A percentile compares a stretch with the other conserved stretches of the same genome.
phyloP scores from a whole-genome alignment of 129 eudicot species.

The Flaveria brownii region DNA sequence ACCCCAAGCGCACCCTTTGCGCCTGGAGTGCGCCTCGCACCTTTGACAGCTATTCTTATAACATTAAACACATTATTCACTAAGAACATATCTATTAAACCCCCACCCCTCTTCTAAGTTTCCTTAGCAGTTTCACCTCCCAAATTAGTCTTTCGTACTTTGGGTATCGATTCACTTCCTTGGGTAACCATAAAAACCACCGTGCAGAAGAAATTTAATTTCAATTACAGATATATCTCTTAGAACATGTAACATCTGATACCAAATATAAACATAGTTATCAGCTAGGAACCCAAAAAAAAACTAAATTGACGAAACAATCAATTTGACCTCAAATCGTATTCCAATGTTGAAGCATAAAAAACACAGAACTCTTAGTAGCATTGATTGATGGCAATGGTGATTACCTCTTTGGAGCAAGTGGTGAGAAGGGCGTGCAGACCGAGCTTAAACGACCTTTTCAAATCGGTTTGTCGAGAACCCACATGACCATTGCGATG shows the following conservation, averaged over 20 bases:
- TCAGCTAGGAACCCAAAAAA: neutral
- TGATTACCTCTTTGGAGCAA: slow-evolving; percentile 54
- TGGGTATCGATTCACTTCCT: neutral
- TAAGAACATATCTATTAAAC: neutral
- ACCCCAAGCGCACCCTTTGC: no score
- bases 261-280: neutral
- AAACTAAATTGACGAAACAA: neutral
- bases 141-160: neutral
- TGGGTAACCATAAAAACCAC: neutral
- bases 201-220: no score
- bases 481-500: slow-evolving; percentile 25
- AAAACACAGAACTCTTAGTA: no score
- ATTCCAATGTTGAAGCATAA: neutral
- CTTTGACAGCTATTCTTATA: neutral
- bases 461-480: slow-evolving; percentile 41
- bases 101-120: neutral
- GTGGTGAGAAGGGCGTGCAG: slow-evolving; percentile 53
- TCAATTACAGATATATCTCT: neutral
- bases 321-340: neutral
- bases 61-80: neutral
- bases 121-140: neutral
- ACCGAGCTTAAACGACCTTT: slow-evolving; percentile 49
- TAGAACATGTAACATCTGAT: neutral
- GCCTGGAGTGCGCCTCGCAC: no score
- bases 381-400: neutral